phyloP scores from a whole-genome alignment of 768 basidiomycete species.

The Boletus rubropictus region DNA sequence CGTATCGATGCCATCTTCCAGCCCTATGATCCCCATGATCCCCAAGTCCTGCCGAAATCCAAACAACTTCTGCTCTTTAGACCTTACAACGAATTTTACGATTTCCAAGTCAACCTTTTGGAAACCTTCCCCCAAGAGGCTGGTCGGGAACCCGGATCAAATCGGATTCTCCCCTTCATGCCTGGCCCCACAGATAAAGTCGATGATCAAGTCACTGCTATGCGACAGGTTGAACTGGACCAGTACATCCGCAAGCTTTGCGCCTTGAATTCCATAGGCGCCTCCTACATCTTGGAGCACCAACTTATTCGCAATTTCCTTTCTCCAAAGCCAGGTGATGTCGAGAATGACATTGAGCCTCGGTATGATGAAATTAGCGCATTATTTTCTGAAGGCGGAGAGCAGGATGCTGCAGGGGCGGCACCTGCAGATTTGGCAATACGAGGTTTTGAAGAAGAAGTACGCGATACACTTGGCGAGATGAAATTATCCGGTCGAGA shows the following conservation, averaged over 20 bases:
- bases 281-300: constrained; percentile 78
- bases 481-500: constrained; percentile 44
- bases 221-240: constrained; percentile 77
- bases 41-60: constrained; percentile 53
- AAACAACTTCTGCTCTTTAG: constrained; percentile 86
- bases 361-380: constrained; percentile 54
- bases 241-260: constrained; percentile 82
- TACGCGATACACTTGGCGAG: constrained; percentile 46
- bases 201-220: constrained; percentile 76
- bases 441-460: constrained; percentile 37
- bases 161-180: constrained; percentile 91
- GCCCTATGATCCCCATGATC: constrained; percentile 63
- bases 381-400: constrained; percentile 35
- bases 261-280: constrained; percentile 57
- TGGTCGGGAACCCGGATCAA: constrained; percentile 61
- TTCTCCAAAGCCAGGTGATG: constrained; percentile 79
- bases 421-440: constrained; percentile 22
- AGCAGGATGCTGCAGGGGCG: constrained; percentile 35
- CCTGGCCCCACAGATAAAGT: constrained; percentile 87
- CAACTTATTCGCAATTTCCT: constrained; percentile 78
- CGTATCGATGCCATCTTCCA: constrained; percentile 86
- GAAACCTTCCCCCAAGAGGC: constrained; percentile 88
- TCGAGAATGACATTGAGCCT: constrained; percentile 61
- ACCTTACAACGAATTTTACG: constrained; percentile 97
- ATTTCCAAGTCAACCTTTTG: constrained; percentile 88